phyloP scores from a whole-genome alignment of 371 early-diverging fungal genomes.

The Rhizopus arrhizus region DNA sequence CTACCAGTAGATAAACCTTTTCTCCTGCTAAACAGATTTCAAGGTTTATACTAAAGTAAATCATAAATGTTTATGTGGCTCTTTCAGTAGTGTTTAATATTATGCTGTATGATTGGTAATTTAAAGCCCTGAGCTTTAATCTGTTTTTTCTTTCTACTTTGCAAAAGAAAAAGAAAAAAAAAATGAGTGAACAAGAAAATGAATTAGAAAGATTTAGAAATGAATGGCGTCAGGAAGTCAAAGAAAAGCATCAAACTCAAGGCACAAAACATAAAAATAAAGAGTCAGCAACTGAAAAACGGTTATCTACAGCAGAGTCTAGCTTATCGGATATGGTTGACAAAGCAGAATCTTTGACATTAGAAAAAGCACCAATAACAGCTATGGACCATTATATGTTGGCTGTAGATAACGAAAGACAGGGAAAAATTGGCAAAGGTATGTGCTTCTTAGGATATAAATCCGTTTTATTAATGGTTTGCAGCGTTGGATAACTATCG shows the following conservation, averaged over 20 bases:
- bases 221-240: slow-evolving; percentile 51
- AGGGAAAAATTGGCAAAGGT: slow-evolving; percentile 59
- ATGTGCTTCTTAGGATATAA: not conserved
- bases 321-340: slow-evolving; percentile 5
- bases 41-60: too few relatives aligned
- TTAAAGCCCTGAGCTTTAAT: too few relatives aligned
- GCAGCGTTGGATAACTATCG: slow-evolving; percentile 56
- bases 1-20: too few relatives aligned
- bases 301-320: not conserved
- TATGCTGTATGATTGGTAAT: too few relatives aligned
- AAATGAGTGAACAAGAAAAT: slow-evolving; percentile 12
- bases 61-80: too few relatives aligned
- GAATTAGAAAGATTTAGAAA: slow-evolving; percentile 52
- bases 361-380: slow-evolving; percentile 14
- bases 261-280: slow-evolving; percentile 3
- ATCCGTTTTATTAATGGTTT: not conserved
- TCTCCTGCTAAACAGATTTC: too few relatives aligned
- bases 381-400: slow-evolving; percentile 54
- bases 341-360: slow-evolving; percentile 13
- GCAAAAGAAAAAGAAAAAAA: not conserved
- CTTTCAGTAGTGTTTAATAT: too few relatives aligned
- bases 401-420: slow-evolving; percentile 53
- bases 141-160: slow-evolving; percentile 1
- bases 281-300: not conserved
- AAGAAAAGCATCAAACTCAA: slow-evolving; percentile 13